phyloP scores from a whole-genome alignment of 139 green algal species.

The Chlamydomonas eustigma region DNA sequence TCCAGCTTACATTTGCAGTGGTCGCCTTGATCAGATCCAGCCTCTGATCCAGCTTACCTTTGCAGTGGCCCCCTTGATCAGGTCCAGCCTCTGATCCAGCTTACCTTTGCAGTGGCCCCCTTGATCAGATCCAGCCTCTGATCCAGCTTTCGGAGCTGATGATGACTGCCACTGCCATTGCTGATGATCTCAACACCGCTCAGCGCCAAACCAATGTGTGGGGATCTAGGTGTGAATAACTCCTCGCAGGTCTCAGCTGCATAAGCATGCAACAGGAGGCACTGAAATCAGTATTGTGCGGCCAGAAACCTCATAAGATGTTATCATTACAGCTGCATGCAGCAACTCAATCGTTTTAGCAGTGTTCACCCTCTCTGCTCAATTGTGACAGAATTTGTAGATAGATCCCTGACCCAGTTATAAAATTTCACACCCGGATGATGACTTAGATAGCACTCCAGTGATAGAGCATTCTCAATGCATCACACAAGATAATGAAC shows the following conservation, averaged over 20 bases:
- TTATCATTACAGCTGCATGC: too few relatives aligned
- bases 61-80: constrained; percentile 77
- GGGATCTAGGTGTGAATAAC: constrained; percentile 84
- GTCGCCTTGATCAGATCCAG: constrained; percentile 87
- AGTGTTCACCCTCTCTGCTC: too few relatives aligned
- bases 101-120: constrained; percentile 73
- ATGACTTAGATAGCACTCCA: too few relatives aligned
- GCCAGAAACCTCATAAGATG: too few relatives aligned
- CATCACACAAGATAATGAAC: too few relatives aligned
- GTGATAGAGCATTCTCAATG: too few relatives aligned
- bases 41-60: constrained; percentile 76
- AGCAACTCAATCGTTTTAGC: too few relatives aligned
- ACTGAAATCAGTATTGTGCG: too few relatives aligned
- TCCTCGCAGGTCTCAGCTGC: constrained; percentile 91
- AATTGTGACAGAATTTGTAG: too few relatives aligned
- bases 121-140: constrained; percentile 83
- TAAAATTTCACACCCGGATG: too few relatives aligned
- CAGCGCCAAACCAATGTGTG: constrained; percentile 74
- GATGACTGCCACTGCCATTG: constrained; percentile 92
- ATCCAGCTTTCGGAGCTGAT: constrained; percentile 88
- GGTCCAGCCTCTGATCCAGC: constrained; percentile 78
- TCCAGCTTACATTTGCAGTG: constrained; percentile 90
- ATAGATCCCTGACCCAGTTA: too few relatives aligned
- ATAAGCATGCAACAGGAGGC: too few relatives aligned
- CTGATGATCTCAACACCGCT: constrained; percentile 88